Evolutionary conservation across 176 grass and related monocot genomes (phyloP).

Genomic region (Aegilops longissima): DNA sequence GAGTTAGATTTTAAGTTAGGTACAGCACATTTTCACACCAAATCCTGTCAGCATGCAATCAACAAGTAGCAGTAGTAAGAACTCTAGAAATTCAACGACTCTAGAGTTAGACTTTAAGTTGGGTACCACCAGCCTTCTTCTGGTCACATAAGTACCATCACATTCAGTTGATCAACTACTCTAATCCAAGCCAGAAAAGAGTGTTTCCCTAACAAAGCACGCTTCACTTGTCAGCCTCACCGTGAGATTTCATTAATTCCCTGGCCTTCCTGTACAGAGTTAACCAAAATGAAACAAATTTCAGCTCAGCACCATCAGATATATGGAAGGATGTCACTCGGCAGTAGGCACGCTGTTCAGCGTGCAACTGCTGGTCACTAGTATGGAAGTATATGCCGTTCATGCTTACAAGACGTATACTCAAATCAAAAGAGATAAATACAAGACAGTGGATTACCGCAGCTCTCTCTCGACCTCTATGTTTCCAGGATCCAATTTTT

Average conservation of each 20-base stretch:
- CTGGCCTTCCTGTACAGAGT: constrained; percentile 8
- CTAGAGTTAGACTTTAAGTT: no score
- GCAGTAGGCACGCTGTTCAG: neutral
- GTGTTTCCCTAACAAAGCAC: no score
- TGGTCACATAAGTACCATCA: no score
- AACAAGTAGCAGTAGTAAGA: no score
- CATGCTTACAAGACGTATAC: neutral
- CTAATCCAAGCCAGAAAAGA: no score
- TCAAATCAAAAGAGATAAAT: neutral
- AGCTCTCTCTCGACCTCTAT: constrained; percentile 26
- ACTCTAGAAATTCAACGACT: no score
- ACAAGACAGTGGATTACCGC: neutral
- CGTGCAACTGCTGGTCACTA: neutral
- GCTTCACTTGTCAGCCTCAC: neutral
- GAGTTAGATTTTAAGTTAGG: no score
- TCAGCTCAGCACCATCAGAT: neutral
- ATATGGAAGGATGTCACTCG: neutral
- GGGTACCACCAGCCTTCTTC: no score
- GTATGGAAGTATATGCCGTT: neutral
- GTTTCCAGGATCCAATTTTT: constrained; percentile 23
- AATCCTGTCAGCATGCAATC: no score
- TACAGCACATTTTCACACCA: no score
- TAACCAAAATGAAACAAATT: neutral
- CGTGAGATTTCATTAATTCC: neutral
- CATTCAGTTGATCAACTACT: neutral